These are phyloP conservation scores for Aspergillus wentii DNA, from an alignment of 495 filamentous ascomycete species.

Conservation along the genomic window DNA sequence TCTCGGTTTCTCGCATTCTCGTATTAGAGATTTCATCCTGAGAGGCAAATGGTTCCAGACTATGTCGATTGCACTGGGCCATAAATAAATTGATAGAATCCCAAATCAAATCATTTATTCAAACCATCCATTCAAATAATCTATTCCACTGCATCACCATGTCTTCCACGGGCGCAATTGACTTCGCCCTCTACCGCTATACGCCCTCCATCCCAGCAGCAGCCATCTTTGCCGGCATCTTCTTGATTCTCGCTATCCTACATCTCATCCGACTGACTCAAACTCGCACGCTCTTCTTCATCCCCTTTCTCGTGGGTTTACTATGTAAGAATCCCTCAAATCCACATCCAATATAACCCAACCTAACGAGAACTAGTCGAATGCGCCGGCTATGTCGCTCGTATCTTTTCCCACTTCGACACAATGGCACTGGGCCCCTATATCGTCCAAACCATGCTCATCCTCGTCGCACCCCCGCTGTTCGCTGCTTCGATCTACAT, in stretches of 20 bases:
- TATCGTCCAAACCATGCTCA: constrained; percentile 28
- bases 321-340: constrained; percentile 15
- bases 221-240: constrained; percentile 43
- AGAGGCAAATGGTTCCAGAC: no score
- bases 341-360: no score
- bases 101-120: no score
- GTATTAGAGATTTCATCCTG: no score
- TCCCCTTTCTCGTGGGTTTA: constrained; percentile 19
- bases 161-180: neutral
- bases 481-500: constrained; percentile 54
- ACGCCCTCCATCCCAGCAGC: constrained; percentile 45
- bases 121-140: no score
- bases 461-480: constrained; percentile 30
- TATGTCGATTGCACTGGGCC: no score
- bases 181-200: constrained; percentile 17
- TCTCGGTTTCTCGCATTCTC: no score
- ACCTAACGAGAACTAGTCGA: constrained; percentile 20
- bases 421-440: constrained; percentile 20
- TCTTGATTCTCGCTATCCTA: constrained; percentile 31
- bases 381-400: constrained; percentile 17
- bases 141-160: no score
- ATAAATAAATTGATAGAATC: no score
- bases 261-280: constrained; percentile 28
- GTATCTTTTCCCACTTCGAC: constrained; percentile 16
- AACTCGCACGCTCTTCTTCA: constrained; percentile 12